Conservation (phyloP, 306 rosid species). For the Vigna nakashimae region DNA sequence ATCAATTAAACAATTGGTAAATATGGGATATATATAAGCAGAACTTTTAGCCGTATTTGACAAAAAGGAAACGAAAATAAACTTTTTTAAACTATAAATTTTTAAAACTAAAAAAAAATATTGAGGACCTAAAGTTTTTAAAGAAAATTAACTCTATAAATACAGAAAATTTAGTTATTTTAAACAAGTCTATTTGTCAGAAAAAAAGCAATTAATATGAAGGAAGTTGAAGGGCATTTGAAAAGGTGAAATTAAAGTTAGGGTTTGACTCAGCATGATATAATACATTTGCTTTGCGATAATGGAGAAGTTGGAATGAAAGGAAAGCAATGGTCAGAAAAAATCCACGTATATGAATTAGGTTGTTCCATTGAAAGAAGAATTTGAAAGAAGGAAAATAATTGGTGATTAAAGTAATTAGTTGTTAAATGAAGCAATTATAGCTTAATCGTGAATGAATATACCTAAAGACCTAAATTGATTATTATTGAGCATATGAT, state of each 20-base stretch:
- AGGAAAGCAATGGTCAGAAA: neutral
- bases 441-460: neutral
- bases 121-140: too few relatives aligned
- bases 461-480: neutral
- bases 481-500: neutral
- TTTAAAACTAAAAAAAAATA: too few relatives aligned
- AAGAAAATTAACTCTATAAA: neutral
- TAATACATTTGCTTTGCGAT: neutral
- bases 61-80: too few relatives aligned
- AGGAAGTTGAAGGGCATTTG: neutral
- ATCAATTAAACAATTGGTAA: too few relatives aligned
- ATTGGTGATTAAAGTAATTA: neutral
- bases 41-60: too few relatives aligned
- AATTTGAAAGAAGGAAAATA: neutral
- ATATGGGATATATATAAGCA: too few relatives aligned
- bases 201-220: neutral
- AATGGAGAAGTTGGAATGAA: neutral
- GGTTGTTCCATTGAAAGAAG: conserved; percentile 14
- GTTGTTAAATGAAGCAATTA: neutral
- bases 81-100: too few relatives aligned
- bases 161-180: neutral
- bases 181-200: neutral
- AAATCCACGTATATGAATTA: neutral
- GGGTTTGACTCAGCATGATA: neutral
- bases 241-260: neutral